Evolutionary conservation across 2,329 filamentous ascomycete genomes (phyloP).

Genomic region (Colletotrichum abscissum): DNA sequence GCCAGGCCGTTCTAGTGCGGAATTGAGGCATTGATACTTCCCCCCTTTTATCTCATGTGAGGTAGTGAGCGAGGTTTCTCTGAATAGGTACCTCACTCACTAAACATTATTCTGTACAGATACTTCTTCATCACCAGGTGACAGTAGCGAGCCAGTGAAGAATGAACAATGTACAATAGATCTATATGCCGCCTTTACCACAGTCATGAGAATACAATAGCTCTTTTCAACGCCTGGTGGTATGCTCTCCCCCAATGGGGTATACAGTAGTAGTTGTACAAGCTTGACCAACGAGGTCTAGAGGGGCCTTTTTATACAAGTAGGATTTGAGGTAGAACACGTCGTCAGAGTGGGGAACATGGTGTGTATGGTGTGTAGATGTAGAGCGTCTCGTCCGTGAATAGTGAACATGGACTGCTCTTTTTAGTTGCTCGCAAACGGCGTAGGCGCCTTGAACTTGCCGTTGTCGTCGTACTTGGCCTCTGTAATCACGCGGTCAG

Average conservation of each 20-base stretch:
- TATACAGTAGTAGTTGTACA: background rate
- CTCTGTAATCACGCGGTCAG: conserved; percentile 43
- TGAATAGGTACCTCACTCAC: background rate
- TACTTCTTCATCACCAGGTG: background rate
- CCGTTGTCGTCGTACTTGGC: conserved; percentile 60
- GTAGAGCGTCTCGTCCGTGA: background rate
- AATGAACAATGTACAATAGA: background rate
- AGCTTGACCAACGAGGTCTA: background rate
- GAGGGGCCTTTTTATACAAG: conserved; percentile 8
- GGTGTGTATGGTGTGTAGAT: background rate
- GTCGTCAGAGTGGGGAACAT: conserved; percentile 7
- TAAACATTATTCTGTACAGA: background rate
- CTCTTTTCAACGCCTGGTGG: conserved; percentile 17
- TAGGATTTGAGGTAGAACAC: background rate
- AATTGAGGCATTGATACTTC: too few relatives aligned
- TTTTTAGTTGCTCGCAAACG: conserved; percentile 15
- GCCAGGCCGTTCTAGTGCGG: background rate
- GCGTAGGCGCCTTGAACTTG: conserved; percentile 52
- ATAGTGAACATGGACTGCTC: background rate
- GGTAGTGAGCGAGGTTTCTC: background rate
- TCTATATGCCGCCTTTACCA: background rate
- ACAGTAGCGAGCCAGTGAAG: background rate
- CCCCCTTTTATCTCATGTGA: background rate
- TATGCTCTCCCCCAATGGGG: conserved; percentile 7
- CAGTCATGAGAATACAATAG: background rate